These are phyloP conservation scores for Coniophora puteana DNA, from an alignment of 1,284 basidiomycete genomes.

Conservation along the genomic window DNA sequence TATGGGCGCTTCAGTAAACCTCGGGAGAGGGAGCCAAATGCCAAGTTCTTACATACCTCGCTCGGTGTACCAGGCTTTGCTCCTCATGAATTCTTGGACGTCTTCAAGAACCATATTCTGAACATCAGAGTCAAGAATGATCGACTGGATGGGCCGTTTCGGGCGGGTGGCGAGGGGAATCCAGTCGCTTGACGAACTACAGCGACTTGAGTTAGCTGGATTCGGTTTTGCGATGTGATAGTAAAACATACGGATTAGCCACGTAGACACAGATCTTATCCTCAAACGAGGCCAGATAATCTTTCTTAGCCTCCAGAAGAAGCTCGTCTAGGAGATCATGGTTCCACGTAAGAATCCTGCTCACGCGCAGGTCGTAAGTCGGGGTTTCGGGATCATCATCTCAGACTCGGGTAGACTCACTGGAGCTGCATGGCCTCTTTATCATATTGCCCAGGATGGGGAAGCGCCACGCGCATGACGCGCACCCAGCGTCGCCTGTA, in stretches of 20 bases:
- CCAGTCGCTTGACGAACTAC: conserved; percentile 41
- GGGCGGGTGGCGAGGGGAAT: conserved; percentile 51
- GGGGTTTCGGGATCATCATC: not conserved
- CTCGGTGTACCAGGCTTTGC: conserved; percentile 64
- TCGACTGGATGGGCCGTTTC: conserved; percentile 61
- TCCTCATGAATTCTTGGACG: conserved; percentile 61
- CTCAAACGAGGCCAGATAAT: conserved; percentile 47
- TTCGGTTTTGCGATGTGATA: not conserved
- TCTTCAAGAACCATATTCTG: conserved; percentile 63
- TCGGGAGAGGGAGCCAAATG: no score
- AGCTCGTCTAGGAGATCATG: conserved; percentile 46
- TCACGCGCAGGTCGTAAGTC: conserved; percentile 3
- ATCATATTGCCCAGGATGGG: no score
- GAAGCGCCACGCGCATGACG: conserved; percentile 30
- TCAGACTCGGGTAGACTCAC: not conserved
- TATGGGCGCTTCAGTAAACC: no score
- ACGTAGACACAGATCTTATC: conserved; percentile 53
- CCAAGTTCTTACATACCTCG: conserved; percentile 64
- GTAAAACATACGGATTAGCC: conserved; percentile 39
- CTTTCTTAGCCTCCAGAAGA: conserved; percentile 52
- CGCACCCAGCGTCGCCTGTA: conserved; percentile 45
- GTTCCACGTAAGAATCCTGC: conserved; percentile 49
- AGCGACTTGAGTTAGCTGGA: conserved; percentile 1
- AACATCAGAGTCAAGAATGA: conserved; percentile 63
- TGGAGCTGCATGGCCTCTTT: no score